Percentiles rank a stretch among this genome's conserved stretches.
Conservation (phyloP, 192 early-diverging fungal genomes). For the Rhizoclosmatium sp. region DNA sequence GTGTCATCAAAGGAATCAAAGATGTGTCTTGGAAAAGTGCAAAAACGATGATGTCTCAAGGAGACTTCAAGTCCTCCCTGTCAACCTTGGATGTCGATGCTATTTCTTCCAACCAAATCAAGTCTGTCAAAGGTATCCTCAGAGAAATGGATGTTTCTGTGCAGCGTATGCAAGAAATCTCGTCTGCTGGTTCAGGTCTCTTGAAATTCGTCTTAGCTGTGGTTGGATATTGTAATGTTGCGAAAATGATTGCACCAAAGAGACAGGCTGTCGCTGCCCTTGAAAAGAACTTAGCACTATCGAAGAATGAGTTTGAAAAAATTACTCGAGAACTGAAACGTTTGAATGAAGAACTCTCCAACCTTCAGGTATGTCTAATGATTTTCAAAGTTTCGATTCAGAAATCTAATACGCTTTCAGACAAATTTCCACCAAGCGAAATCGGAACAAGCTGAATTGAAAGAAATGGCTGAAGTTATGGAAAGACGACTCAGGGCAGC, state of each 20-base stretch:
- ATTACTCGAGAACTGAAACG: constrained; percentile 64
- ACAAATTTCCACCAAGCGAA: constrained; percentile 65
- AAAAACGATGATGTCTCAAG: constrained; percentile 69
- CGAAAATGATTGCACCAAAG: constrained; percentile 65
- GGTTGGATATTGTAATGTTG: constrained; percentile 70
- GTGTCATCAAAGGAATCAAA: constrained; percentile 70
- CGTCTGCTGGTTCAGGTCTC: constrained; percentile 64
- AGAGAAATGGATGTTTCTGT: constrained; percentile 68
- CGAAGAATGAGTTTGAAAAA: constrained; percentile 68
- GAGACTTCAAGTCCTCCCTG: constrained; percentile 67
- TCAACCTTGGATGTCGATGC: constrained; percentile 60
- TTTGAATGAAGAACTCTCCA: constrained; percentile 58
- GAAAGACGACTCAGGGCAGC: constrained; percentile 67
- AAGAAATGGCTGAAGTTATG: constrained; percentile 71
- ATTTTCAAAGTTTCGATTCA: background rate
- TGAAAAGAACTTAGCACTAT: constrained; percentile 64
- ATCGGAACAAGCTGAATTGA: constrained; percentile 66
- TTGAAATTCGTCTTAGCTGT: constrained; percentile 67
- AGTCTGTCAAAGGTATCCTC: constrained; percentile 62
- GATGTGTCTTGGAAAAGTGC: constrained; percentile 73
- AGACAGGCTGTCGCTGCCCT: constrained; percentile 63
- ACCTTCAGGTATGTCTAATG: constrained; percentile 47
- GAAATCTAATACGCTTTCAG: constrained; percentile 4
- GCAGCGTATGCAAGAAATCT: constrained; percentile 66
- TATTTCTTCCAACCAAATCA: constrained; percentile 62